Percentiles rank a stretch among this genome's conserved stretches.
phyloP scores from a whole-genome alignment of 345 rosid species.

The Diplotaxis tenuifolia region DNA sequence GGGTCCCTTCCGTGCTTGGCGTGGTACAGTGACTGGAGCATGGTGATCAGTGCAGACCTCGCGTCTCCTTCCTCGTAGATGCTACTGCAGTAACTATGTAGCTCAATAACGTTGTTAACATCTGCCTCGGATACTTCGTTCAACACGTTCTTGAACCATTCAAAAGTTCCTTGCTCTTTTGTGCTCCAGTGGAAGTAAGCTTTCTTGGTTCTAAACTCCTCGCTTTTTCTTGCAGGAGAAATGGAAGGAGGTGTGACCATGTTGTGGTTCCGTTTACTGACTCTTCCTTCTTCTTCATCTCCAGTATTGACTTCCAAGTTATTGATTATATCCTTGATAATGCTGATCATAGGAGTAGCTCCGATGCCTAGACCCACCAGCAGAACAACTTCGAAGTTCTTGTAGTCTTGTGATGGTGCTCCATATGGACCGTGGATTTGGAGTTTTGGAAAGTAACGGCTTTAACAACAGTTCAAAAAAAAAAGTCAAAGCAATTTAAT shows the following conservation, averaged over 20 bases:
- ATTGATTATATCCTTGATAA: conserved; percentile 65
- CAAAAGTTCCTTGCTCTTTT: conserved; percentile 83
- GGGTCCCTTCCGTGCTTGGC: conserved; percentile 71
- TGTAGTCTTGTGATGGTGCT: conserved; percentile 84
- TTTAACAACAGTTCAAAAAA: neutral
- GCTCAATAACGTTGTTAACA: conserved; percentile 63
- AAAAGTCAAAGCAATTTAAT: neutral
- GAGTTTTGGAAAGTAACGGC: conserved; percentile 55
- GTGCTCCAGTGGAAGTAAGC: conserved; percentile 89
- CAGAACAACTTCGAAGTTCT: conserved; percentile 65
- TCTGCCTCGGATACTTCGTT: conserved; percentile 64
- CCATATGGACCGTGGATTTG: conserved; percentile 83
- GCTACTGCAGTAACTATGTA: conserved; percentile 74
- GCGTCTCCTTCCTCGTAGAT: conserved; percentile 86
- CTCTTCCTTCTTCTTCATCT: conserved; percentile 27
- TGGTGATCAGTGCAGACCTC: conserved; percentile 68
- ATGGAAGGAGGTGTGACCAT: conserved; percentile 12
- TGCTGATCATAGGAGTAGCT: conserved; percentile 91
- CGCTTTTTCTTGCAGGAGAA: conserved; percentile 33
- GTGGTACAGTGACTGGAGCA: conserved; percentile 73
- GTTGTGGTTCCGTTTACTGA: conserved; percentile 11
- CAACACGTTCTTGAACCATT: conserved; percentile 86
- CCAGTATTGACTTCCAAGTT: conserved; percentile 42
- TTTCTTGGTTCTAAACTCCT: conserved; percentile 58
- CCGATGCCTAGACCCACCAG: conserved; percentile 82